Percentiles rank a stretch among this genome's conserved stretches.
Evolutionary conservation across 1,139 yeast genomes (phyloP).

Genomic region (Eremothecium gossypii): DNA sequence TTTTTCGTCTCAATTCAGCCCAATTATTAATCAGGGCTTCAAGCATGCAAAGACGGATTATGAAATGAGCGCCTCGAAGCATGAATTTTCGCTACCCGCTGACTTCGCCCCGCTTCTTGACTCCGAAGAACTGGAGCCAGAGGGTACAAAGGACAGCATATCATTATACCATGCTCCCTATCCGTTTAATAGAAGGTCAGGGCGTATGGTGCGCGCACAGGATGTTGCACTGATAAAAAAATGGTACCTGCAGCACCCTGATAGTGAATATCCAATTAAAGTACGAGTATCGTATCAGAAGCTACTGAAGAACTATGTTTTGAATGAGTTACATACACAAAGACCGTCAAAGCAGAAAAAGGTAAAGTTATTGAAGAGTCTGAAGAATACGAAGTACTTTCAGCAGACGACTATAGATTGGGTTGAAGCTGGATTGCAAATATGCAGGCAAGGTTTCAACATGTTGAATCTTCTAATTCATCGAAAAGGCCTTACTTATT

Average conservation of each 20-base stretch:
- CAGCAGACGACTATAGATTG: slow-evolving; percentile 91
- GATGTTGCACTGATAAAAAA: slow-evolving; percentile 78
- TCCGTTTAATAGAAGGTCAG: slow-evolving; percentile 74
- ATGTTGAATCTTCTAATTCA: slow-evolving; percentile 88
- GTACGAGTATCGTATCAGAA: slow-evolving; percentile 84
- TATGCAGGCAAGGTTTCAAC: slow-evolving; percentile 87
- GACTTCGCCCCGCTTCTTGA: slow-evolving; percentile 41
- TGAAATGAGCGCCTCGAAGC: slow-evolving; percentile 19
- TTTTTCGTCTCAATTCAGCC: slow-evolving; percentile 47
- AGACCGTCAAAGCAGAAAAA: slow-evolving; percentile 38
- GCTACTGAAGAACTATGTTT: slow-evolving; percentile 61
- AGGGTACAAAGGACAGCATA: slow-evolving; percentile 49
- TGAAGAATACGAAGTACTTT: slow-evolving; percentile 76
- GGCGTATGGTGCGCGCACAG: slow-evolving; percentile 69
- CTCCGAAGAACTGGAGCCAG: slow-evolving; percentile 37
- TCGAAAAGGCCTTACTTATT: slow-evolving; percentile 80
- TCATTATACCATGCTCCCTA: slow-evolving; percentile 69
- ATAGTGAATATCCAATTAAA: slow-evolving; percentile 54
- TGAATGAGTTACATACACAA: slow-evolving; percentile 55
- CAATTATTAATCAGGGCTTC: slow-evolving; percentile 39
- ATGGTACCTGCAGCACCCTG: slow-evolving; percentile 72
- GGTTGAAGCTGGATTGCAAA: slow-evolving; percentile 96
- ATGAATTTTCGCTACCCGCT: slow-evolving; percentile 34
- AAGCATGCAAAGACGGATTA: slow-evolving; percentile 18
- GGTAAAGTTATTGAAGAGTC: slow-evolving; percentile 52